Conservation (phyloP, 2,329 filamentous ascomycete genomes). For the Orbilia oligospora region DNA sequence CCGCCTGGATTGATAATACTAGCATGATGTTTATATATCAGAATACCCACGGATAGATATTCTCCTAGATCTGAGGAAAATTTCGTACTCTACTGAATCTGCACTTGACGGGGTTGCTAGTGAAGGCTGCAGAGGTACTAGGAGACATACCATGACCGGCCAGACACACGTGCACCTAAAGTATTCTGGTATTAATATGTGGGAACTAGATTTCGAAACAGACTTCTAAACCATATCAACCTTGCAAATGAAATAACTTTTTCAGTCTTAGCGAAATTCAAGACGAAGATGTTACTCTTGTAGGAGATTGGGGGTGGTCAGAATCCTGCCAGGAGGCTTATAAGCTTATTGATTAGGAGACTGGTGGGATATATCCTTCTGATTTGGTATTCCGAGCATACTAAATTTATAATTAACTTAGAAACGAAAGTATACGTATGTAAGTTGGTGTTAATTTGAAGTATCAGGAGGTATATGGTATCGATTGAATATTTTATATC, state of each 20-base stretch:
- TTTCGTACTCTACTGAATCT: constrained; percentile 36
- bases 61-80: constrained; percentile 39
- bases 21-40: constrained; percentile 29
- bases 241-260: too few relatives aligned
- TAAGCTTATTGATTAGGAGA: constrained; percentile 65
- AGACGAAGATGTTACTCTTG: constrained; percentile 40
- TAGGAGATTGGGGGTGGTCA: constrained; percentile 50
- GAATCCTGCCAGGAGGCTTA: too few relatives aligned
- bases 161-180: too few relatives aligned
- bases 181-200: too few relatives aligned
- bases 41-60: constrained; percentile 33
- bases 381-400: constrained; percentile 65
- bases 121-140: constrained; percentile 48
- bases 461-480: too few relatives aligned
- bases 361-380: constrained; percentile 64
- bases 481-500: too few relatives aligned
- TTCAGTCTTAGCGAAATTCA: not conserved
- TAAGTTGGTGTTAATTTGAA: too few relatives aligned
- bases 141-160: constrained; percentile 22
- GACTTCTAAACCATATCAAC: too few relatives aligned
- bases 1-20: constrained; percentile 41
- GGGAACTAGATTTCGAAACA: too few relatives aligned
- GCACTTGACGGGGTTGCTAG: constrained; percentile 39
- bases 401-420: too few relatives aligned
- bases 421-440: too few relatives aligned